Conservation (phyloP, 2,329 filamentous ascomycete species). For the Neopestalotiopsis sp. region DNA sequence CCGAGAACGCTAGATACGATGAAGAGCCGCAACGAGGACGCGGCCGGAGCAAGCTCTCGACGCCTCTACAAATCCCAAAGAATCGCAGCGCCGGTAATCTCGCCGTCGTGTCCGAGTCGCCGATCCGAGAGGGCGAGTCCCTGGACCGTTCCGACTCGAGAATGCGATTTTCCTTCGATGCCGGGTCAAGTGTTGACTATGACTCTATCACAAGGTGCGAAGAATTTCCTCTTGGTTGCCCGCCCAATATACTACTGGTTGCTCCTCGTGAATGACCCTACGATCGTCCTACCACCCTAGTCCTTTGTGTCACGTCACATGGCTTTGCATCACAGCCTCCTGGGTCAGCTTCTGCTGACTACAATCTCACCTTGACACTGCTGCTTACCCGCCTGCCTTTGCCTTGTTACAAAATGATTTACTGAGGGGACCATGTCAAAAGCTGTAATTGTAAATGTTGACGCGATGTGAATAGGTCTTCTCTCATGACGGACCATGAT, state of each 20-base stretch:
- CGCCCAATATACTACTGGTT: background rate
- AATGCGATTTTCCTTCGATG: conserved; percentile 80
- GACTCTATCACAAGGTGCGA: conserved; percentile 78
- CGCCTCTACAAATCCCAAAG: conserved; percentile 62
- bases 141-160: conserved; percentile 59
- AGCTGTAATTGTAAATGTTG: conserved; percentile 20
- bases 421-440: background rate
- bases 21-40: conserved; percentile 42
- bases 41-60: conserved; percentile 48
- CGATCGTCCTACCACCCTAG: conserved; percentile 21
- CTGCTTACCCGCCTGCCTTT: background rate
- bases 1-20: conserved; percentile 41
- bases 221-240: background rate
- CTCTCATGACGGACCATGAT: conserved; percentile 84
- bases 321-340: conserved; percentile 17
- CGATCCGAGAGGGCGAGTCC: conserved; percentile 24
- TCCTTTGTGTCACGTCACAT: conserved; percentile 22
- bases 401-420: background rate
- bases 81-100: conserved; percentile 71
- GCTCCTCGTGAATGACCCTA: conserved; percentile 12
- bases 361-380: conserved; percentile 6
- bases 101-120: conserved; percentile 48
- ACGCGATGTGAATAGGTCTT: conserved; percentile 63
- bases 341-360: conserved; percentile 8
- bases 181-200: conserved; percentile 65